Base-by-base conservation (phyloP, 2,329 filamentous ascomycete genomes). In the Fusarium miscanthi region DNA sequence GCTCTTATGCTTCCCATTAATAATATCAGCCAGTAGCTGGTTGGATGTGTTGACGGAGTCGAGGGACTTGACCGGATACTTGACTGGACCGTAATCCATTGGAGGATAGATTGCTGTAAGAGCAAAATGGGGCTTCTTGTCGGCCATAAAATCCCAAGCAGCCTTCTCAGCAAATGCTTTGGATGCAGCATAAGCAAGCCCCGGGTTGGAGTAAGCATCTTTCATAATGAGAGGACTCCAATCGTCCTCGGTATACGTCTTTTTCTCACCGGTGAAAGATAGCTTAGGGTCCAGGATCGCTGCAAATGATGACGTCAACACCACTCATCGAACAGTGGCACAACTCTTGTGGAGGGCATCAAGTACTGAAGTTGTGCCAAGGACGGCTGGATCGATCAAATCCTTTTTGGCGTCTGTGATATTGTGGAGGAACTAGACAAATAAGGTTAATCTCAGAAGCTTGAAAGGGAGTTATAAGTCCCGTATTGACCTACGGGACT, bases 381-480 rank as follows among this genome's bases (percentile, higher is more conserved):
- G 25, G 8, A 46, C 43, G 10, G 43, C 43, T 3, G 43, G 25
- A 30, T 46, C 43, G 6, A 46, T 46, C 25, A 46, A 14, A 30
- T 46, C 19, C 25, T 21, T 30, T 30, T 46, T 46, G 25, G 43
- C 25, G 19, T 46, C 43, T 5, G 43, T 46, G 25, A 46, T 46
- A 8, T 46, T 30, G 19, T 46, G 30, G 19, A 21, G 43, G 4
- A 46, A 46, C 43, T 46, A 10, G 42, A 21, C 8, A 19, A 27
- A 13, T 9, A 13, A 3, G 7, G 25, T 46, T 11, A 27, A 10
- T 21, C 6, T 46, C 4, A 12, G 8, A 45, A 21, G 25, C 25
- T 27, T 3, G 12, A 21, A 14, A 1, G 1, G 43, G 3, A 27
- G 5, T 14, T 27, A 25, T 10, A 8, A 21, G 14, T 25, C 23